These are phyloP conservation scores for Citrullus amarus DNA, from an alignment of 306 rosid species.

Conservation along the genomic window DNA sequence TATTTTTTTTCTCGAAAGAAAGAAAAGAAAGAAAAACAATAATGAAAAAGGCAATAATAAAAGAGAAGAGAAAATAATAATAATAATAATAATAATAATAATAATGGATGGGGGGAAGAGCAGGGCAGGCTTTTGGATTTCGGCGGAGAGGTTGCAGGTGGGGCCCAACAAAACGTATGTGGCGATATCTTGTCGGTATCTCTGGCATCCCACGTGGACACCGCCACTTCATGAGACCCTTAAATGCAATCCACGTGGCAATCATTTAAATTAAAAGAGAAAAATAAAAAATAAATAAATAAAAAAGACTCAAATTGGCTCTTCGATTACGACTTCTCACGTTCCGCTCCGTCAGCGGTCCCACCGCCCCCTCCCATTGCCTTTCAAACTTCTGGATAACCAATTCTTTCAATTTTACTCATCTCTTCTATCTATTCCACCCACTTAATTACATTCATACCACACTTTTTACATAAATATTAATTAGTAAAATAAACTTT, in stretches of 20 bases:
- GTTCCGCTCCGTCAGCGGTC: not conserved
- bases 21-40: not conserved
- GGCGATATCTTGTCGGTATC: not conserved
- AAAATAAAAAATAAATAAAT: too few relatives aligned
- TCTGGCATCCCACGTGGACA: conserved; percentile 7
- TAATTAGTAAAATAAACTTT: too few relatives aligned
- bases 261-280: too few relatives aligned
- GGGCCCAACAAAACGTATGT: not conserved
- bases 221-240: not conserved
- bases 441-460: too few relatives aligned
- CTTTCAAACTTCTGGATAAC: not conserved
- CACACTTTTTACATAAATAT: too few relatives aligned
- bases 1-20: too few relatives aligned
- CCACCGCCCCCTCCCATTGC: not conserved
- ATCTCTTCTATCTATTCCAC: not conserved
- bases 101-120: not conserved
- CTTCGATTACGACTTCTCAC: not conserved
- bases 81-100: not conserved
- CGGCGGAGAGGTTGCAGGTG: not conserved
- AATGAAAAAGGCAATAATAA: not conserved
- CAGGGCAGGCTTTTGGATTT: not conserved
- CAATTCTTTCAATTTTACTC: not conserved
- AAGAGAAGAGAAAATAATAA: not conserved
- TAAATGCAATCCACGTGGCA: not conserved
- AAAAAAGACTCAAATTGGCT: not conserved